Evolutionary conservation across 2,329 filamentous ascomycete species (phyloP).

Genomic region (Cryphonectria nitschkei): DNA sequence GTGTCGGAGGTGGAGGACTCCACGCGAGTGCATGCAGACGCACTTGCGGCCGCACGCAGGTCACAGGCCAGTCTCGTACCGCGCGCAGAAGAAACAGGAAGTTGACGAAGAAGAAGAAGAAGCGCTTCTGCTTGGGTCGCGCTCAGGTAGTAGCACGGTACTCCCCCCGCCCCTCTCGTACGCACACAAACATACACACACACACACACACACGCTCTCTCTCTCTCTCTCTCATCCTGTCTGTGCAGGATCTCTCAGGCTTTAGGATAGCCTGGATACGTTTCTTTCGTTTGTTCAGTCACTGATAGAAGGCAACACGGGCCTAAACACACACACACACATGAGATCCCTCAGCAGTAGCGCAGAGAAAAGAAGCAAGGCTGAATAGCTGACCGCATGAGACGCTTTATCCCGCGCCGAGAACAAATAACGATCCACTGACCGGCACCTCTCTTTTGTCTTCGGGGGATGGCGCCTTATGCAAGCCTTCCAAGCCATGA

Average conservation of each 20-base stretch:
- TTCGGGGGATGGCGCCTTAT: background rate
- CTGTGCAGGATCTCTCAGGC: no score
- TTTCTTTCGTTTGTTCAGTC: background rate
- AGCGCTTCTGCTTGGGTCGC: background rate
- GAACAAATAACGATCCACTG: no score
- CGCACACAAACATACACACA: no score
- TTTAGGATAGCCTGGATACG: background rate
- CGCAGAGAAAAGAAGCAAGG: background rate
- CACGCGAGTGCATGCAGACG: background rate
- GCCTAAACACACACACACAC: background rate
- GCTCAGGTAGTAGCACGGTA: background rate
- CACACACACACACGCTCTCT: background rate
- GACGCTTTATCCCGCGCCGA: background rate
- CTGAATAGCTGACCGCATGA: background rate
- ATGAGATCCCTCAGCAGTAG: background rate
- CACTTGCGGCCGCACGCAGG: background rate
- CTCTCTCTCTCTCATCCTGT: no score
- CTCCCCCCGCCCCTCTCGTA: background rate
- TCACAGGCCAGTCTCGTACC: constrained; percentile 4
- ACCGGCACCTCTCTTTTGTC: background rate
- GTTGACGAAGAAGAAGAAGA: background rate
- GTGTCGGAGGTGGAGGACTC: background rate
- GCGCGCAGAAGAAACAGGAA: background rate
- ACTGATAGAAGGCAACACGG: background rate
- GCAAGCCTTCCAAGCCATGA: background rate